Base-by-base conservation (phyloP, 805 yeast species). In the Ogataea glucozyma region DNA sequence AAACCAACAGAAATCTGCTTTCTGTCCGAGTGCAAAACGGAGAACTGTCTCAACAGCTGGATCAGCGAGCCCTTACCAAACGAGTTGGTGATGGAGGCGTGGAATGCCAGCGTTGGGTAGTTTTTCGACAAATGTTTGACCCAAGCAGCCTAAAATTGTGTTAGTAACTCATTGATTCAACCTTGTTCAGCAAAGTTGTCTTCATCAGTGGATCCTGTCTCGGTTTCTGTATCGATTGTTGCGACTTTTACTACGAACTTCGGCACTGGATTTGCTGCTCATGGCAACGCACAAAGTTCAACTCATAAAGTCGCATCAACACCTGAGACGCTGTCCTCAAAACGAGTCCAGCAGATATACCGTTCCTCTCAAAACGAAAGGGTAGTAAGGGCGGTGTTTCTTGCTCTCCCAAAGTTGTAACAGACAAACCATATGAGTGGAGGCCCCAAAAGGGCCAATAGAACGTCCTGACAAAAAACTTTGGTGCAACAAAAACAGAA, bases 61-160 rank as follows among this genome's bases (percentile, higher is more conserved):
- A 91, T 91, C 59, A 91, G 73, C 21, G 97, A 87, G 56, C 99
- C 99, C 64, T 91, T 91, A 71, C 99, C 99, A 62, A 91, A 91
- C 1, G 99, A 90, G 66, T 91, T 91, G 51, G 95, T 91, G 57
- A 91, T 91, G 1, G 97, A 89, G 1, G 99, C 98, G 66, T 91
- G 99, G 73, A 93, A 91, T 47, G 99, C 99, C 55, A 91, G 72
- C 2, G 99, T 93, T 38, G 99, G 99, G 63, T 79, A 88, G 42
- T 81, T 85, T 58, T 87, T 90, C 4, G 97, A 89, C 49, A 91
- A 73, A 65, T 85, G 91, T 66, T 91, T 93, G 33, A 93, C 97
- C 99, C 99, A 91, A 31, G 98, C 97, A 65, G 98, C 97, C 97
- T 90, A 65, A 38, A 46, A 41, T 7, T 39, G 40, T 41, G 57